Evolutionary conservation across 495 filamentous ascomycete genomes (phyloP).

Genomic region (Lasiosphaeriaceae sp.): DNA sequence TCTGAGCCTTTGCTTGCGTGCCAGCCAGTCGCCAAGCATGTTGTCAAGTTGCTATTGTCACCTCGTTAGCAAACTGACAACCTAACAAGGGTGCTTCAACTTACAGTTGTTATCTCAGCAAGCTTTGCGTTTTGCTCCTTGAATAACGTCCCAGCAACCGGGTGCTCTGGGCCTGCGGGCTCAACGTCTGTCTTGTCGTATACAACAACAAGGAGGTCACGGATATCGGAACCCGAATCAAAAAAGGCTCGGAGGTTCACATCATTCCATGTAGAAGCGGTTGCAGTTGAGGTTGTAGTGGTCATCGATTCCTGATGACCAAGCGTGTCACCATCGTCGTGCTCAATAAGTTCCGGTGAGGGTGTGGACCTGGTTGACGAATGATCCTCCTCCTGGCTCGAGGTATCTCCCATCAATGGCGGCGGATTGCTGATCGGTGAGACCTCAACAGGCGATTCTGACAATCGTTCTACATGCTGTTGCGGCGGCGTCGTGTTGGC

Average conservation of each 20-base stretch:
- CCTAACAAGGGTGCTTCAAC: conserved; percentile 20
- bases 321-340: conserved; percentile 32
- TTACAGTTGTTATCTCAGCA: conserved; percentile 72
- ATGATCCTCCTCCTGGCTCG: conserved; percentile 58
- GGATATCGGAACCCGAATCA: conserved; percentile 86
- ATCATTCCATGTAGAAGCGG: conserved; percentile 72
- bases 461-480: conserved; percentile 47
- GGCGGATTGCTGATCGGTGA: conserved; percentile 58
- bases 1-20: conserved; percentile 56
- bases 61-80: conserved; percentile 15
- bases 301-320: conserved; percentile 42
- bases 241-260: conserved; percentile 80
- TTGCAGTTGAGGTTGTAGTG: conserved; percentile 40
- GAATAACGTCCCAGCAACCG: conserved; percentile 75
- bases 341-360: conserved; percentile 62
- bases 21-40: conserved; percentile 78
- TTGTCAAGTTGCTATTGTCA: conserved; percentile 65
- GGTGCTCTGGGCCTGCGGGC: conserved; percentile 75
- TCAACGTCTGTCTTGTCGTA: conserved; percentile 81
- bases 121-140: conserved; percentile 77
- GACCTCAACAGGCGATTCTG: conserved; percentile 76
- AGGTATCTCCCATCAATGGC: conserved; percentile 60
- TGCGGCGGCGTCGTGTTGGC: conserved; percentile 15
- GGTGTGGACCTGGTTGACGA: conserved; percentile 63
- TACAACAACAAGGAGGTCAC: conserved; percentile 85